These are phyloP conservation scores for Candida nitratophila DNA, from an alignment of 805 yeast genomes.

Conservation along the genomic window DNA sequence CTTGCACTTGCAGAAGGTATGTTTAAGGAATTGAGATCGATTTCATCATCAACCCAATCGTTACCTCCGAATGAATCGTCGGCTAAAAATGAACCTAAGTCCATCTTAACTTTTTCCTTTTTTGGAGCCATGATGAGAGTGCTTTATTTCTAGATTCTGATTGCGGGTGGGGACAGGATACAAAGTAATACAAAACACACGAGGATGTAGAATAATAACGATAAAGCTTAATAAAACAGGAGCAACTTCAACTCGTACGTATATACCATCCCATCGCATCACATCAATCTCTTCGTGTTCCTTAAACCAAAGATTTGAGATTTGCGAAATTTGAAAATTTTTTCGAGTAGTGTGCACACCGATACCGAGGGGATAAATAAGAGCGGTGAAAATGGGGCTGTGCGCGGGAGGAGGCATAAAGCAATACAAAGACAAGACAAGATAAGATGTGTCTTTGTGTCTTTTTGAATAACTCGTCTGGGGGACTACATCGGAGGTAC, in stretches of 20 bases:
- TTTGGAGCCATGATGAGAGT: constrained; percentile 44
- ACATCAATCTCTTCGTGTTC: too few relatives aligned
- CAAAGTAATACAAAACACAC: background rate
- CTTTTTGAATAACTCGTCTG: too few relatives aligned
- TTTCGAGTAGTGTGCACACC: background rate
- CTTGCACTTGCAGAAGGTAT: constrained; percentile 4
- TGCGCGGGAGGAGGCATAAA: background rate
- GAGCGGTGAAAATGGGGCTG: background rate
- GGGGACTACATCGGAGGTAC: too few relatives aligned
- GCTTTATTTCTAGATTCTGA: too few relatives aligned
- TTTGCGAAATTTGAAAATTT: background rate
- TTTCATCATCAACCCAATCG: constrained; percentile 83
- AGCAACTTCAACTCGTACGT: too few relatives aligned
- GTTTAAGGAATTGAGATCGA: constrained; percentile 40
- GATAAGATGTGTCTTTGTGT: too few relatives aligned
- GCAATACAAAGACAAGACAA: too few relatives aligned
- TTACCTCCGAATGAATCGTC: constrained; percentile 63
- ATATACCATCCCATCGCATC: too few relatives aligned
- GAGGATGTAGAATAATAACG: background rate
- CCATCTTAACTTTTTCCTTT: constrained; percentile 65
- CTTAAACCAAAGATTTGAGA: too few relatives aligned
- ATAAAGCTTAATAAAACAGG: background rate
- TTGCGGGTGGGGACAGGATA: too few relatives aligned
- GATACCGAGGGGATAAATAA: background rate
- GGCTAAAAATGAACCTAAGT: constrained; percentile 75